These are phyloP conservation scores for Lasiodiplodia theobromae DNA, from an alignment of 2,329 filamentous ascomycete species.

Conservation along the genomic window DNA sequence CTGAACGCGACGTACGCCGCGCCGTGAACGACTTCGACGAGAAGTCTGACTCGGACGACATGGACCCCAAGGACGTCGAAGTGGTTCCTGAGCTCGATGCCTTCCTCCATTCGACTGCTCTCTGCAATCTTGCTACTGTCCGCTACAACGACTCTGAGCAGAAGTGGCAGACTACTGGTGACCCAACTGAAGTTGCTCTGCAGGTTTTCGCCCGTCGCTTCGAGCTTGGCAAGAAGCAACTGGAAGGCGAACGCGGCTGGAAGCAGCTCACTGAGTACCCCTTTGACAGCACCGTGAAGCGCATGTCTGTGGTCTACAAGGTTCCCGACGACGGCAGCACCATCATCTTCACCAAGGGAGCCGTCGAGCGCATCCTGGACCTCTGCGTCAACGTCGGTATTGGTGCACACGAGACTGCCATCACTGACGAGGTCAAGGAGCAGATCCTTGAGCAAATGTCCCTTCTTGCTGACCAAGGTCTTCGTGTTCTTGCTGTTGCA, in stretches of 20 bases:
- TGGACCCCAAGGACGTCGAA: slow-evolving; percentile 38
- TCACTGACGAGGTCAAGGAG: slow-evolving; percentile 50
- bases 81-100: slow-evolving; percentile 39
- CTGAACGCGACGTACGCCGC: slow-evolving; percentile 34
- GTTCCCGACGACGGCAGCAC: slow-evolving; percentile 40
- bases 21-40: slow-evolving; percentile 29
- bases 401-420: slow-evolving; percentile 30
- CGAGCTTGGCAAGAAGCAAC: slow-evolving; percentile 44
- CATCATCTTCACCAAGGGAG: slow-evolving; percentile 49
- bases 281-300: slow-evolving; percentile 50
- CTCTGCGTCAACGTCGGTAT: slow-evolving; percentile 45
- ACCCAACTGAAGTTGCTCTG: slow-evolving; percentile 49
- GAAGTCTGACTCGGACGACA: slow-evolving; percentile 24
- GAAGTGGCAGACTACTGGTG: slow-evolving; percentile 44
- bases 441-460: slow-evolving; percentile 69
- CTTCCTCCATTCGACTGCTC: slow-evolving; percentile 45
- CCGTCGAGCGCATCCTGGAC: slow-evolving; percentile 40
- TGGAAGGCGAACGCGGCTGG: slow-evolving; percentile 38
- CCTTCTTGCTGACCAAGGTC: slow-evolving; percentile 33
- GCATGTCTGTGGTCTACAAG: slow-evolving; percentile 50
- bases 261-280: slow-evolving; percentile 47
- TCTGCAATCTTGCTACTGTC: slow-evolving; percentile 61
- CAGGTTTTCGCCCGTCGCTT: slow-evolving; percentile 49
- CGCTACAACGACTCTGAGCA: slow-evolving; percentile 52
- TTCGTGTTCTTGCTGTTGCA: slow-evolving; percentile 38